Evolutionary conservation across 2,329 filamentous ascomycete genomes (phyloP).

Genomic region (Teratosphaeria zuluensis): DNA sequence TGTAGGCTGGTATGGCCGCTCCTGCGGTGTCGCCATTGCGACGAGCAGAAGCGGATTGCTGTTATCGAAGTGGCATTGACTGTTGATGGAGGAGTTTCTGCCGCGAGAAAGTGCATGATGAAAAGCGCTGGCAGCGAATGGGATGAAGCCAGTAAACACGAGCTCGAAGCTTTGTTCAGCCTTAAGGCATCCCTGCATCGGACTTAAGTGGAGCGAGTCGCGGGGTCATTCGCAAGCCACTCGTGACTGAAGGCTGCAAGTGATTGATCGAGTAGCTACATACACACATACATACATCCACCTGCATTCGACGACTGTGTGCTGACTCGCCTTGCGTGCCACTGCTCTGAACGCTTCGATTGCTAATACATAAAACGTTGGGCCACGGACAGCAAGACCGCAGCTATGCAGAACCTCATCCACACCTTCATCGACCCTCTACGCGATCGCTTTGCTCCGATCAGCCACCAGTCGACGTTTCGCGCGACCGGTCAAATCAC

Average conservation of each 20-base stretch:
- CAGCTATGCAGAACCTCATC: constrained; percentile 75
- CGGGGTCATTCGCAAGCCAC: no score
- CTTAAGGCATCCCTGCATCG: background rate
- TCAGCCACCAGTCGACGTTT: constrained; percentile 86
- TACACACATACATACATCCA: no score
- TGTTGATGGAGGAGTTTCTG: background rate
- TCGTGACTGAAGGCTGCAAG: no score
- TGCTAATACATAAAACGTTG: background rate
- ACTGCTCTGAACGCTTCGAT: background rate
- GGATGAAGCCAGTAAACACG: no score
- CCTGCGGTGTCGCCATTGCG: constrained; percentile 30
- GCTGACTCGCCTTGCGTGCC: background rate
- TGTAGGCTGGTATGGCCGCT: constrained; percentile 45
- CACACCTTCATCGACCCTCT: constrained; percentile 78
- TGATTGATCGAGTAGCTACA: no score
- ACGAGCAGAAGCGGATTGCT: background rate
- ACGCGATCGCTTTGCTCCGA: constrained; percentile 82
- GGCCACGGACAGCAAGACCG: background rate
- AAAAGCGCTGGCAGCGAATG: background rate
- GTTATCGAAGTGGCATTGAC: background rate
- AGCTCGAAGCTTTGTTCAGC: no score
- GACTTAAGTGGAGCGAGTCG: background rate
- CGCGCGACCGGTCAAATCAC: constrained; percentile 91
- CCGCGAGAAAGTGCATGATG: background rate
- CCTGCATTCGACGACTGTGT: background rate